These are phyloP conservation scores for Penstemon barbatus DNA, from an alignment of 257 asterid genomes.

Conservation along the genomic window DNA sequence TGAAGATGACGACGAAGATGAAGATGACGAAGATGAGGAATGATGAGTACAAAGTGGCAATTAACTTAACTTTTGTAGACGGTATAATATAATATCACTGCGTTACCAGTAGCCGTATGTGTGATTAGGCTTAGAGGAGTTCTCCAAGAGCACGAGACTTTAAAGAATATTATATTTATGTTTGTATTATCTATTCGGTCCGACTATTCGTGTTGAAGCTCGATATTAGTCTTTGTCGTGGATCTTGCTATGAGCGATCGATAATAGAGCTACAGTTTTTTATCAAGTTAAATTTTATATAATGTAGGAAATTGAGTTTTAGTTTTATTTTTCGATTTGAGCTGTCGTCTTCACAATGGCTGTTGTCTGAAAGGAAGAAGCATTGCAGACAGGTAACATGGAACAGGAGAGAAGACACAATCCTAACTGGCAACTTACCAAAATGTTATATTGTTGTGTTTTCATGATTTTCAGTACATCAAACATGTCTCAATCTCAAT, in stretches of 20 bases:
- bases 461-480: slow-evolving; percentile 27
- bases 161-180: slow-evolving; percentile 13
- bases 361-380: slow-evolving; percentile 41
- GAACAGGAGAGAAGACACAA: slow-evolving; percentile 26
- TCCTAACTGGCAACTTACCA: slow-evolving; percentile 35
- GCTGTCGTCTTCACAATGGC: slow-evolving; percentile 32
- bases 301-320: too few relatives aligned
- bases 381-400: slow-evolving; percentile 48
- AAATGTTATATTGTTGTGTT: slow-evolving; percentile 22
- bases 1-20: slow-evolving; percentile 39
- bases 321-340: not conserved
- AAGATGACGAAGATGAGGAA: not conserved
- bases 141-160: slow-evolving; percentile 11
- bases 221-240: too few relatives aligned
- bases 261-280: too few relatives aligned
- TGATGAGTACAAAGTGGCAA: not conserved
- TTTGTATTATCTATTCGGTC: not conserved
- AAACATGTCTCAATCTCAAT: slow-evolving; percentile 16
- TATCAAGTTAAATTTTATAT: too few relatives aligned
- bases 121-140: slow-evolving; percentile 23
- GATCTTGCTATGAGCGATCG: too few relatives aligned
- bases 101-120: slow-evolving; percentile 1
- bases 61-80: slow-evolving; percentile 2
- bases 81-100: slow-evolving; percentile 20
- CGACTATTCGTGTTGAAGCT: too few relatives aligned